A percentile compares a stretch with the other conserved stretches of the same genome.
phyloP scores from a whole-genome alignment of 257 asterid genomes.

The Buddleja alternifolia region DNA sequence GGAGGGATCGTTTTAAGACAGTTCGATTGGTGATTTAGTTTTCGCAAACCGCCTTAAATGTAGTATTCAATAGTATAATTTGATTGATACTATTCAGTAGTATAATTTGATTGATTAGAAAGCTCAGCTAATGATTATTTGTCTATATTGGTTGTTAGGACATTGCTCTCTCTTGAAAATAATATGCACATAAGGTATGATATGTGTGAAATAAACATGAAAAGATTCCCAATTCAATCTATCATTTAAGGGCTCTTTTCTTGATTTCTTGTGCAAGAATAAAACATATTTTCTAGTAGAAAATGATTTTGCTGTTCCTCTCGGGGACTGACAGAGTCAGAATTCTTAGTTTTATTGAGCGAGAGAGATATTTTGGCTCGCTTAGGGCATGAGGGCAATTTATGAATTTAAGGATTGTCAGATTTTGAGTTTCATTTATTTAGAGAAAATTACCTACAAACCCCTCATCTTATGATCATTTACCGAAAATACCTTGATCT shows the following conservation, averaged over 20 bases:
- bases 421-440: too few species aligned
- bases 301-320: slow-evolving; percentile 16
- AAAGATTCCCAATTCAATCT: slow-evolving; percentile 26
- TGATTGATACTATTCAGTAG: too few species aligned
- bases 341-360: too few species aligned
- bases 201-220: slow-evolving; percentile 22
- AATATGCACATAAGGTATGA: too few species aligned
- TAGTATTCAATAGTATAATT: slow-evolving; percentile 27
- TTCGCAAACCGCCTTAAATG: slow-evolving; percentile 23
- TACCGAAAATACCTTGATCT: too few species aligned
- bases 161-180: too few species aligned
- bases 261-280: slow-evolving; percentile 6
- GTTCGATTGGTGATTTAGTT: slow-evolving; percentile 31
- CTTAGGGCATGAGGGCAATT: too few species aligned
- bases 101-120: slow-evolving; percentile 34
- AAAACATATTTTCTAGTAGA: slow-evolving; percentile 11
- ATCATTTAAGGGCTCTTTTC: slow-evolving; percentile 9
- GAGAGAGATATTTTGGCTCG: too few species aligned
- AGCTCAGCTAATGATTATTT: slow-evolving; percentile 32
- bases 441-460: too few species aligned
- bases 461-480: too few species aligned
- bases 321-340: too few species aligned
- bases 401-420: too few species aligned
- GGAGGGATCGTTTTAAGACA: slow-evolving; percentile 32
- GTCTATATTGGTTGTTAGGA: slow-evolving; percentile 23